Percentiles rank a stretch among this genome's conserved stretches.
phyloP scores from a whole-genome alignment of 1,284 basidiomycete genomes.

The Cryptococcus floricola region DNA sequence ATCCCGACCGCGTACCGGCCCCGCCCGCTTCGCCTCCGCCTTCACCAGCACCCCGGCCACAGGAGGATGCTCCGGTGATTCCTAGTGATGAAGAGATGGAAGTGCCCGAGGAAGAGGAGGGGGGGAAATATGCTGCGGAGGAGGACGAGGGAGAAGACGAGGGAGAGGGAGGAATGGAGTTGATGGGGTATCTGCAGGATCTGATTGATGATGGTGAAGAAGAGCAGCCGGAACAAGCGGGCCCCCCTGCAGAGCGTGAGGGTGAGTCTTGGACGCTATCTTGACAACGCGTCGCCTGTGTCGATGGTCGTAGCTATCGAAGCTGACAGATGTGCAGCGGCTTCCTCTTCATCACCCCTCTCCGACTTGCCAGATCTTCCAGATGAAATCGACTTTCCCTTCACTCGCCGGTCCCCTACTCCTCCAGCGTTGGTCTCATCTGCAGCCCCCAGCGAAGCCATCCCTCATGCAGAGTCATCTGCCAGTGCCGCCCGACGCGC shows the following conservation, averaged over 20 bases:
- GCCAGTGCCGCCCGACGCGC: slow-evolving; percentile 7
- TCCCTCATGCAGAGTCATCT: slow-evolving; percentile 14
- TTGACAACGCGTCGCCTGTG: too few species aligned
- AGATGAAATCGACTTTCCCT: slow-evolving; percentile 7
- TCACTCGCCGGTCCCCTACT: neutral
- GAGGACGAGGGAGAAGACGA: slow-evolving; percentile 8
- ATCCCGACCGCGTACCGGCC: slow-evolving; percentile 10
- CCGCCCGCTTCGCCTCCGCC: neutral
- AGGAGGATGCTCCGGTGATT: neutral
- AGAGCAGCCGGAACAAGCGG: neutral
- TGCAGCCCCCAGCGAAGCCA: neutral
- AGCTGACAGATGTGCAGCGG: too few species aligned
- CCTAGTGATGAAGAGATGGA: neutral
- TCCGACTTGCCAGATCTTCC: slow-evolving; percentile 24
- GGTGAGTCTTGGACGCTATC: neutral
- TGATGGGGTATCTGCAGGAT: slow-evolving; percentile 12
- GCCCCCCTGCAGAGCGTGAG: neutral
- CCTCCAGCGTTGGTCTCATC: neutral
- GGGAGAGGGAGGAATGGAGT: slow-evolving; percentile 10
- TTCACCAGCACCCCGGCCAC: neutral
- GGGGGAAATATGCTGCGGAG: slow-evolving; percentile 4
- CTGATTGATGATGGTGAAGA: slow-evolving; percentile 1
- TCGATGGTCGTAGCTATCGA: too few species aligned
- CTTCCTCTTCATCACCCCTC: slow-evolving; percentile 15
- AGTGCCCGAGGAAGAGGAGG: slow-evolving; percentile 3